A percentile compares a stretch with the other conserved stretches of the same genome.
phyloP scores from a whole-genome alignment of 2,329 filamentous ascomycete genomes.

The Samsoniella hepiali region DNA sequence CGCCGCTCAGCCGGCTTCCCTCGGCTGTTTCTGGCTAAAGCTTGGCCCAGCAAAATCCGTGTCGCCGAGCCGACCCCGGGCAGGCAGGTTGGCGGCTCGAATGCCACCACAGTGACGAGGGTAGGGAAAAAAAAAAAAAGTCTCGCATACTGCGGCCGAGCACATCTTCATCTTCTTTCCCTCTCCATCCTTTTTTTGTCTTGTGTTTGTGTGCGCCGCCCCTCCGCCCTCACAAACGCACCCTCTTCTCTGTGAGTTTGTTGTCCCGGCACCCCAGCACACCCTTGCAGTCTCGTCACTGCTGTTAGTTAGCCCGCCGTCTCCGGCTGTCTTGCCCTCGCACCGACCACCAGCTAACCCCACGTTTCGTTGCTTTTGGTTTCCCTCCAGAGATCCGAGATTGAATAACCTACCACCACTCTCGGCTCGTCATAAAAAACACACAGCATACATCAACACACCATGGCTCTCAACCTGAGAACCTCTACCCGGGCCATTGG shows the following conservation, averaged over 20 bases:
- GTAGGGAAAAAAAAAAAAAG: slow-evolving; percentile 6
- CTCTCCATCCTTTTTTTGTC: not conserved
- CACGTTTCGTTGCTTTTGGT: slow-evolving; percentile 10
- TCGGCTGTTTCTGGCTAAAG: slow-evolving; percentile 18
- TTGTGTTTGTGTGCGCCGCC: not conserved
- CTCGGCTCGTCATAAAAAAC: not conserved
- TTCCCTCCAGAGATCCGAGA: slow-evolving; percentile 13
- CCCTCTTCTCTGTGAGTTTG: slow-evolving; percentile 2
- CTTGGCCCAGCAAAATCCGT: slow-evolving; percentile 13
- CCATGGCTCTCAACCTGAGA: slow-evolving; percentile 64
- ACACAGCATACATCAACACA: slow-evolving; percentile 18
- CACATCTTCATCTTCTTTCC: not conserved
- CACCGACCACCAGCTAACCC: slow-evolving; percentile 18
- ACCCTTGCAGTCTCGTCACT: not conserved
- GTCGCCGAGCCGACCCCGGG: slow-evolving; percentile 17
- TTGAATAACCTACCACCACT: not conserved
- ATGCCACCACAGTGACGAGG: not conserved
- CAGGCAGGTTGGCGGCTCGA: not conserved
- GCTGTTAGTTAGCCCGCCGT: not conserved
- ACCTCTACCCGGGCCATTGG: slow-evolving; percentile 60
- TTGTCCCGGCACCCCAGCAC: not conserved
- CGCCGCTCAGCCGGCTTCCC: slow-evolving; percentile 18
- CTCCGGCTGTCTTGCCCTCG: not conserved
- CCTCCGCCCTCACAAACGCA: not conserved
- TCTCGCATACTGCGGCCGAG: slow-evolving; percentile 7